Evolutionary conservation across 2,329 filamentous ascomycete genomes (phyloP), one percentile per base, ranked within the genome.

Genomic region (Teratosphaeriaceae sp.): DNA sequence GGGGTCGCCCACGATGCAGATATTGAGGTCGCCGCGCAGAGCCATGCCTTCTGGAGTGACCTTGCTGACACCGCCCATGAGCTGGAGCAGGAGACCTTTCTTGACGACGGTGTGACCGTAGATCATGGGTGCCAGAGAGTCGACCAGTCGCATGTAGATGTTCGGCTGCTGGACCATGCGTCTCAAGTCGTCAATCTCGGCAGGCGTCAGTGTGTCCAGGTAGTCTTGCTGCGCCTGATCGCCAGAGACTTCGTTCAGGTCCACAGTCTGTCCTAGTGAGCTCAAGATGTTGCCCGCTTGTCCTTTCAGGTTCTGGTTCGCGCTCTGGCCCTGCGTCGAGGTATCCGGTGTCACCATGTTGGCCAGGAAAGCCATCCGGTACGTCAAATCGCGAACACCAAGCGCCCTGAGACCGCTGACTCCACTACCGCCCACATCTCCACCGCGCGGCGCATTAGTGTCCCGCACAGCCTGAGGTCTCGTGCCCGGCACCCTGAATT

Each of bases 21-120:
- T 94, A 69, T 98, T 98, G 72, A 98, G 89, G 61, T 98, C 92
- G 54, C 92, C 92, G 76, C 92, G 82, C 33, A 98, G 76, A 50
- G 89, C 81, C 88, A 98, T 95, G 49, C 88, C 90, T 67, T 98
- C 92, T 0, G 88, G 78, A 0, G 92, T 98, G 18, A 79, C 78
- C 65, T 98, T 98, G 67, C 82, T 81, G 2, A 98, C 87, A 71
- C 92, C 92, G n/a, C 88, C 87, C 78, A 98, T 88, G 36, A 98
- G 75, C 65, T 98, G 92, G 31, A 98, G 74, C 6, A 98, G 76
- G 19, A 98, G 73, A 22, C 92, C 92, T 66, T 98, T 98, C 71
- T 98, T 98, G 60, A 98, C 90, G 44, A 96, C 88, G 49, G 92
- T 88, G 62, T 98, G 92, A 12, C 92, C 92, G 58, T 95, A 98